Evolutionary conservation across 2,329 filamentous ascomycete genomes (phyloP), one percentile per base, ranked within the genome.

Genomic region (Fonsecaea pedrosoi): DNA sequence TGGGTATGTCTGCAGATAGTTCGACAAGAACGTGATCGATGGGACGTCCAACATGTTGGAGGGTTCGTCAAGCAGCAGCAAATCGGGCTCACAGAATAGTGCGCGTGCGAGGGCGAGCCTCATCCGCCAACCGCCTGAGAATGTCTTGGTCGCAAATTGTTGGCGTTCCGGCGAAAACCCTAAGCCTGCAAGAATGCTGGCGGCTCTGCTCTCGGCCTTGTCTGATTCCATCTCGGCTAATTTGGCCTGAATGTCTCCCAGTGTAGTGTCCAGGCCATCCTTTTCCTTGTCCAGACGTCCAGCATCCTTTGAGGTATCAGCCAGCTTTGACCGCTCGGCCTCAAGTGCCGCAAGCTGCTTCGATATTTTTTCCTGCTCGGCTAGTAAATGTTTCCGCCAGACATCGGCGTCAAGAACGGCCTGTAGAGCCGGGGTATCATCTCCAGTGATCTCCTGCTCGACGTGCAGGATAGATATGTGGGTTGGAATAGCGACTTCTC

Each of bases 21-120:
- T 94, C 56, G 94, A 91, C 78, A 99, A 86, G 87, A 98, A 99
- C 64, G 95, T 96, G 77, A 99, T 98, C 30, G 95, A 98, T n/a
- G 95, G 95, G 65, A 99, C 95, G 81, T 98, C 95, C 92, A 99
- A 93, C 94, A 98, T 98, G 89, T 98, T 98, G 64, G 94, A 98
- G 82, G 95, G 95, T 88, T 99, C 95, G 83, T 99, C 95, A 73
- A 99, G 92, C 78, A 99, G 86, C 67, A 99, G 82, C 60, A 99
- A 84, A 81, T 99, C 95, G 53, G 95, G 95, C 78, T 99, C 95
- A 82, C 95, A 99, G 84, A 99, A 99, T 40, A 99, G 87, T 13
- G 95, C 95, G 85, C 95, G 86, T 12, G 95, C 95, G 69, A 99
- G 86, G 13, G 95, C 95, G 75, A 99, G 83, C 84, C 95, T 90